phyloP scores from a whole-genome alignment of 1,139 yeast species.

The Geotrichum bryndzae region DNA sequence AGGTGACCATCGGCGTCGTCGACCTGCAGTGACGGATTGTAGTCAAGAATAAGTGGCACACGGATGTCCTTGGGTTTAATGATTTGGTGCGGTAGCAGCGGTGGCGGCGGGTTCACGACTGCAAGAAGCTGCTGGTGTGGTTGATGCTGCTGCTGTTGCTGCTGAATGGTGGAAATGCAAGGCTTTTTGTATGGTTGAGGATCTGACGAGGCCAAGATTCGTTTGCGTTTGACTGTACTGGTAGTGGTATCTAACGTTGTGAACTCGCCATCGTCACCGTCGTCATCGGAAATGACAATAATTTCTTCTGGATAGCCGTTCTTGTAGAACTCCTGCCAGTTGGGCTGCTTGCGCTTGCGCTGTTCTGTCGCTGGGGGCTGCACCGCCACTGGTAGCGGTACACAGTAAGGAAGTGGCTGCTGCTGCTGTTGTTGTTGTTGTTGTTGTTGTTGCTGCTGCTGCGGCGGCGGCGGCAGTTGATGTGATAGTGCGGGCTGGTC shows the following conservation, averaged over 20 bases:
- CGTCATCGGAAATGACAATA: conserved; percentile 32
- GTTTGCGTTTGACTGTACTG: not conserved
- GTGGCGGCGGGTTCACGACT: not conserved
- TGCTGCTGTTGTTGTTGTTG: not conserved
- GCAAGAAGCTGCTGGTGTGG: not conserved
- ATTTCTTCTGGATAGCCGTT: conserved; percentile 34
- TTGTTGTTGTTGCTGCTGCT: not conserved
- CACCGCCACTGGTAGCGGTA: not conserved
- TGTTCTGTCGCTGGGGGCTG: not conserved
- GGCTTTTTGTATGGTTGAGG: conserved; percentile 19
- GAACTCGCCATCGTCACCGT: conserved; percentile 20
- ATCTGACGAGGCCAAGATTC: conserved; percentile 18
- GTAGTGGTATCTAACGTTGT: not conserved
- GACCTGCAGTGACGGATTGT: conserved; percentile 18
- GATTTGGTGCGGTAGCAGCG: conserved; percentile 12
- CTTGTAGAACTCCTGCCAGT: conserved; percentile 32
- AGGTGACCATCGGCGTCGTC: conserved; percentile 23
- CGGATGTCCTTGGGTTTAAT: conserved; percentile 6
- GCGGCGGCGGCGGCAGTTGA: not conserved
- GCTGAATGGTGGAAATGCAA: not conserved
- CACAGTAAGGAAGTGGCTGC: not conserved
- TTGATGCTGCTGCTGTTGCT: not conserved
- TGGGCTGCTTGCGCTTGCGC: conserved; percentile 14
- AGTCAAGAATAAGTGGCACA: conserved; percentile 21
- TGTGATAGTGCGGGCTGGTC: not conserved